These are phyloP conservation scores for Penicillium capsulatum DNA, from an alignment of 2,329 filamentous ascomycete species.

Conservation along the genomic window DNA sequence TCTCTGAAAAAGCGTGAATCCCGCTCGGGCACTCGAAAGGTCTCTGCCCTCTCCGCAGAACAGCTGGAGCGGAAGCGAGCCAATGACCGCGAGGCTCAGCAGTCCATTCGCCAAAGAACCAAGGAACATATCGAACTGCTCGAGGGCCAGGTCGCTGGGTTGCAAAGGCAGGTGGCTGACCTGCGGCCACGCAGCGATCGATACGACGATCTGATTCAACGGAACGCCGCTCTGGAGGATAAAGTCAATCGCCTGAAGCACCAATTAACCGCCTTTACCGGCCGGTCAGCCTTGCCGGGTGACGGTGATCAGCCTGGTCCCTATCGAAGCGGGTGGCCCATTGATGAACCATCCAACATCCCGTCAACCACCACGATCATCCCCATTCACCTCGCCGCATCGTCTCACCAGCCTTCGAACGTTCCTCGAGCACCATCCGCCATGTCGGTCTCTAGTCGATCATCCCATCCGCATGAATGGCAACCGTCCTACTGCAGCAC, in stretches of 20 bases:
- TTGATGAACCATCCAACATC: conserved; percentile 13
- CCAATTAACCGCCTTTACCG: conserved; percentile 39
- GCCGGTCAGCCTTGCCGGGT: conserved; percentile 21
- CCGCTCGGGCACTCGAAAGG: conserved; percentile 54
- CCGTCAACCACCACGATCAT: conserved; percentile 19
- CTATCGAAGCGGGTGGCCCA: conserved; percentile 13
- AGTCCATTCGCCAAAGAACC: conserved; percentile 56
- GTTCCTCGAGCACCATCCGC: conserved; percentile 22
- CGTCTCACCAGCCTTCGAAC: conserved; percentile 14
- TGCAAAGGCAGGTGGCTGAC: conserved; percentile 42
- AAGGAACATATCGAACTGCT: conserved; percentile 57
- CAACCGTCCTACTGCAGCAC: conserved; percentile 21
- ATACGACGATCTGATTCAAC: conserved; percentile 49
- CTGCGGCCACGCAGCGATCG: conserved; percentile 49
- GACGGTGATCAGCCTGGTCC: conserved; percentile 12
- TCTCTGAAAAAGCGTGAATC: conserved; percentile 40
- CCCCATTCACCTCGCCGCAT: conserved; percentile 24
- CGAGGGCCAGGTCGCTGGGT: conserved; percentile 42
- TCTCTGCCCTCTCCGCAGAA: conserved; percentile 54
- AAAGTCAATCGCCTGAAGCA: conserved; percentile 52
- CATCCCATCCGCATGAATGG: conserved; percentile 29
- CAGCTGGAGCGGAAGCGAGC: conserved; percentile 58
- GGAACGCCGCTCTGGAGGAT: conserved; percentile 53
- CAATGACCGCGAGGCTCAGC: conserved; percentile 58
- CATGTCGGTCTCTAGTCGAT: conserved; percentile 24